Conservation (phyloP, 2,329 filamentous ascomycete genomes). For the Stachybotrys echinatus region DNA sequence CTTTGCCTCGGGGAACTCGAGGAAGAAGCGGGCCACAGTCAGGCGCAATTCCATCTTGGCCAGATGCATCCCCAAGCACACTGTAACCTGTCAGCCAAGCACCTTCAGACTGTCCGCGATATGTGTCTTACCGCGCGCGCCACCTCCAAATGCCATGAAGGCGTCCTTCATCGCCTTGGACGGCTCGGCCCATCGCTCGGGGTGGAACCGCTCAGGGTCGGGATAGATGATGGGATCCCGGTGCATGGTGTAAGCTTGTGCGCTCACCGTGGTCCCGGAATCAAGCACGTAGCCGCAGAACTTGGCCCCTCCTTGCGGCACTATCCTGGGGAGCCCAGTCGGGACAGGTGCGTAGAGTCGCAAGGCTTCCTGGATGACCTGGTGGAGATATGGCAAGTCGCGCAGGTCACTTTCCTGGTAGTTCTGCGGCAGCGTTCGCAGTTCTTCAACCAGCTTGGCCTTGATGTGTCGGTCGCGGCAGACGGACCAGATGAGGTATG, state of each 20-base stretch:
- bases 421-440: background rate
- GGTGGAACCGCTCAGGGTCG: slow-evolving; percentile 14
- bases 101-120: slow-evolving; percentile 17
- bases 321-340: slow-evolving; percentile 29
- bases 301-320: slow-evolving; percentile 31
- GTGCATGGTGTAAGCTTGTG: slow-evolving; percentile 41
- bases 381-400: slow-evolving; percentile 32
- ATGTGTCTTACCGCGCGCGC: background rate
- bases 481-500: slow-evolving; percentile 35
- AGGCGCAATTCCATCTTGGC: background rate
- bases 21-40: background rate
- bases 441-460: background rate
- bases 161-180: slow-evolving; percentile 37
- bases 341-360: slow-evolving; percentile 36
- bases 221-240: slow-evolving; percentile 30
- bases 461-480: background rate
- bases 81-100: slow-evolving; percentile 30
- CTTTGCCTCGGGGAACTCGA: slow-evolving; percentile 16
- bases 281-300: slow-evolving; percentile 34
- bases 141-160: slow-evolving; percentile 42
- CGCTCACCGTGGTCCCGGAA: slow-evolving; percentile 28
- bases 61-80: background rate
- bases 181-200: slow-evolving; percentile 29
- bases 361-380: slow-evolving; percentile 39
- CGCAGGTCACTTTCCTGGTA: slow-evolving; percentile 23